Base-by-base conservation (phyloP, 2,329 filamentous ascomycete genomes). In the Aspergillus vadensis region DNA sequence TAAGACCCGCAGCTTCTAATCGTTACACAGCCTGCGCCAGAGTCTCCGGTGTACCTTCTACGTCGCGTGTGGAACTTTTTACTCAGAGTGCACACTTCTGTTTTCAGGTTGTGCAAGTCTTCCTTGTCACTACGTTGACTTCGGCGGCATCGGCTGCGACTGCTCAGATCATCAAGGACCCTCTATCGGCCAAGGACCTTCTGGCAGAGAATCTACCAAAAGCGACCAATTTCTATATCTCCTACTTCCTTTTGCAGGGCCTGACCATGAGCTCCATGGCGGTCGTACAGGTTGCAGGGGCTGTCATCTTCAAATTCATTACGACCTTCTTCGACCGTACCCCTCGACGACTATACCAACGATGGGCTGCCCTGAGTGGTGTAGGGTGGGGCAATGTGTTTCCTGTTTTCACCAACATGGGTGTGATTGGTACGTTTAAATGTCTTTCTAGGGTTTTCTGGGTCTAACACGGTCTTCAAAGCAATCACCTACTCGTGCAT, bases 141-240 rank as follows among this genome's bases (percentile, higher is more conserved):
- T 94, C 92, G 4, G 90, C 91, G 8, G 93, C 93, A 3, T 88
- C 92, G 0, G 85, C 90, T 1, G 86, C 91, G 0, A 83, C 87
- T 1, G 79, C 85, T 21, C 76, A 88, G 47, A 88, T 96, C 53
- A 79, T 87, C 23, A 65, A 88, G 1, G 74, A 91, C 44, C 92
- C 92, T 0, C 76, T 82, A 8, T 81, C 81, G 0, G 84, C 86
- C 5, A 88, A 91, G 1, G 79, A 79, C 10, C 79, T 95, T 5
- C 81, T 97, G 9, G 89, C 92, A 0, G 72, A 83, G 43, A 90
- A 91, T 64, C 80, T 99, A 2, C 95, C 95, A 17, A 91, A 88
- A 65, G 89, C 92, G 0, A 94, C 92, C 61, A 98, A 96, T 76
- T 96, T 97, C 72, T 99, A 97, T 76, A 89, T 98, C 14, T 92